Base-by-base conservation (phyloP, 306 rosid genomes). In the Prunus mira region DNA sequence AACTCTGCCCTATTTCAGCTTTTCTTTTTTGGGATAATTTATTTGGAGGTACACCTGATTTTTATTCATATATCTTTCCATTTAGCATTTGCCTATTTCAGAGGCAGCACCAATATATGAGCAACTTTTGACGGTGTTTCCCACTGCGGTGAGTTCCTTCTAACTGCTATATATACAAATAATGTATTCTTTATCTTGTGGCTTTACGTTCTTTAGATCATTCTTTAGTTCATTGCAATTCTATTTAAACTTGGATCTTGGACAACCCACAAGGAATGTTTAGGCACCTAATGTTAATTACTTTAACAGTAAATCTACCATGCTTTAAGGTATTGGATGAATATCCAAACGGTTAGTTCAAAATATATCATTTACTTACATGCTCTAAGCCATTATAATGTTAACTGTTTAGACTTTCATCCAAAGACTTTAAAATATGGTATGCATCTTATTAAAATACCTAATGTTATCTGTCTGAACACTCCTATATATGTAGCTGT, bases 51-150 rank as follows among this genome's bases (percentile, higher is more conserved):
- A 4, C 27, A 17, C 22, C 43, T 62, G 17, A 69, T 9, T 50
- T 18, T 14, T 69, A 20, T 25, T 38, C 1, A 67, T n/a, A 13
- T 63, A 57, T 80, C 27, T 72, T 32, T 79, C 27, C 78, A 41
- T 66, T 76, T 67, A 94, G 98, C 93, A 72, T 80, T 92, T 92
- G 86, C 91, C 97, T 3, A 88, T 94, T 78, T 78, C 87, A 13
- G 98, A 94, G 84, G 97, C 98, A 24, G 88, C 78, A 28, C 89
- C 97, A 9, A 85, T 94, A 60, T 92, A 92, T 71, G 98, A 94
- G 88, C 89, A 94, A 65, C 94, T 94, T 71, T 88, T 94, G 34
- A 84, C 88, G 3, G 76, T 82, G 69, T 95, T 86, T 78, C 98
- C 97, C 14, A 92, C 97, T 45, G 88, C 96, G 72, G 98, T 94